Base-by-base conservation (phyloP, 257 asterid species). In the Petrea volubilis region DNA sequence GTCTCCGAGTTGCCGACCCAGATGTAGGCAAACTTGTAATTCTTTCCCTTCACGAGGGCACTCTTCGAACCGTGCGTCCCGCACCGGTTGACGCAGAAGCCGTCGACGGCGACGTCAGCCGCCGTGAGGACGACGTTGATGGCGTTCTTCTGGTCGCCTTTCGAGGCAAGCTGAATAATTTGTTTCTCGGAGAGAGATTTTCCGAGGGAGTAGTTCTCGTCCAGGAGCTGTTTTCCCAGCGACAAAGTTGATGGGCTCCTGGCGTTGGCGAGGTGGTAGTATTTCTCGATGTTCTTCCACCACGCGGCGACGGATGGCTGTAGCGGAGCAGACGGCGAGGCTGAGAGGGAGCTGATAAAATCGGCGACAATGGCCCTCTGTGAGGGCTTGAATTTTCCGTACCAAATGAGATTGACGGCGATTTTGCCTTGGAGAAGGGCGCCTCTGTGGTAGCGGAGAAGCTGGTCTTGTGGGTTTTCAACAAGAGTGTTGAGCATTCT, bases 211-310 rank as follows among this genome's bases (percentile, higher is more conserved):
- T 75, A 84, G 20, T 41, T 75, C 28, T 71, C 74, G 46, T 58
- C 70, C 13, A 49, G 49, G 6, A 80, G 28, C 29, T 87, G 90
- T 25, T 59, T 47, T 27, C 70, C 70, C 7, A 67, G 13, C 2
- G 12, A 6, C 10, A 84, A 70, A 0, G 84, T 44, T 5, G 85
- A 78, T 18, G 80, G 41, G 4, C 29, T 86, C 15, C 79, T 88
- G 53, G 90, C 67, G 18, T 70, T 82, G 2, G 87, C 83, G 2
- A 84, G 78, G 52, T 71, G 80, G 84, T 88, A 85, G 85, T 88
- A 88, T 20, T 84, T 86, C 60, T 83, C 90, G 1, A 81, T 81
- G 60, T 76, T 34, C 75, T 85, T 85, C 94, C 97, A 91, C 96
- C 97, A 91, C 7, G 81, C 33, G 49, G 86, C 83, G 13, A 88